Conservation (phyloP, 805 yeast genomes). For the Lipomyces mesembrius region DNA sequence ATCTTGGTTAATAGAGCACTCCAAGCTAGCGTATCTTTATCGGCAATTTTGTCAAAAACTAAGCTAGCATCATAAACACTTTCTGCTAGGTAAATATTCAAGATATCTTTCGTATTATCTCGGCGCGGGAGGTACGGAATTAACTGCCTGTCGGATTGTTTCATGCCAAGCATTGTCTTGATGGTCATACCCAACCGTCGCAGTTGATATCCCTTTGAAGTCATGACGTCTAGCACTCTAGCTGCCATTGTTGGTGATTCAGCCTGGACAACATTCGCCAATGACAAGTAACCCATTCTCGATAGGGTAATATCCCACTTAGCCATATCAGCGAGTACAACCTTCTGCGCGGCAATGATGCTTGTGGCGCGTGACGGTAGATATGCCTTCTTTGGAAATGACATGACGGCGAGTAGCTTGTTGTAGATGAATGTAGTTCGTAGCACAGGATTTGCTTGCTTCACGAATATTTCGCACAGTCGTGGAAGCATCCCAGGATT, state of each 20-base stretch:
- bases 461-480: constrained; percentile 21
- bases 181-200: constrained; percentile 6
- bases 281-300: constrained; percentile 26
- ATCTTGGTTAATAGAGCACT: constrained; percentile 17
- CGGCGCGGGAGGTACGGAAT: constrained; percentile 22
- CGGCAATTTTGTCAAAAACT: constrained; percentile 14
- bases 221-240: constrained; percentile 23
- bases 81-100: constrained; percentile 5
- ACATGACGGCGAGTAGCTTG: constrained; percentile 14
- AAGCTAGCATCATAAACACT: constrained; percentile 16
- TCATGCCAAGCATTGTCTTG: constrained; percentile 8
- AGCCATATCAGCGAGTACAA: constrained; percentile 16
- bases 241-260: constrained; percentile 17
- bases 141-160: constrained; percentile 1
- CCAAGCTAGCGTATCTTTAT: constrained; percentile 25
- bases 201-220: constrained; percentile 14
- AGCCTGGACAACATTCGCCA: constrained; percentile 19
- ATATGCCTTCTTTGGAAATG: constrained; percentile 15
- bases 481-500: constrained; percentile 14
- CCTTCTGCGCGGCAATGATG: constrained; percentile 16
- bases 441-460: not conserved
- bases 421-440: constrained; percentile 24
- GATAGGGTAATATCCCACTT: constrained; percentile 7
- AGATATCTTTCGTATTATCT: not conserved
- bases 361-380: not conserved